These are phyloP conservation scores for Gossypioides kirkii DNA, from an alignment of 345 rosid species.

Conservation along the genomic window DNA sequence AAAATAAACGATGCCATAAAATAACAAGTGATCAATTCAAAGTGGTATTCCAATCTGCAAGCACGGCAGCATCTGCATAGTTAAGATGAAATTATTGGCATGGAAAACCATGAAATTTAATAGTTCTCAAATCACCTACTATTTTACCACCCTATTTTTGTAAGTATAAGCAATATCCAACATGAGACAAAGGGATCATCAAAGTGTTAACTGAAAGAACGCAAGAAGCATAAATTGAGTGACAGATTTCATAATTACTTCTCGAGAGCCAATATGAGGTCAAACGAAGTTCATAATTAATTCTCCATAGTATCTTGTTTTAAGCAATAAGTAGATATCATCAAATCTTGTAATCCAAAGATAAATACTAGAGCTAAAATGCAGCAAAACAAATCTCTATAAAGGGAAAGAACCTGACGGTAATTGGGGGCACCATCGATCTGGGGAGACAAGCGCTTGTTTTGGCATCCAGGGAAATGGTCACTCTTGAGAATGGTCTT, in stretches of 20 bases:
- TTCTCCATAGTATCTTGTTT: not conserved
- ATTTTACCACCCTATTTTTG: not conserved
- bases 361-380: not conserved
- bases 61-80: conserved; percentile 7
- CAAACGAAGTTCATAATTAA: not conserved
- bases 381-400: not conserved
- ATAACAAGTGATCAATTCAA: conserved; percentile 2
- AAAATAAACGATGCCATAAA: not conserved
- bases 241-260: not conserved
- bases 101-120: not conserved
- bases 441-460: conserved; percentile 82
- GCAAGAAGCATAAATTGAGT: not conserved
- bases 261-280: not conserved
- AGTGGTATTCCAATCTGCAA: not conserved
- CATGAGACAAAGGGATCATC: not conserved
- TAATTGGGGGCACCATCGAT: conserved; percentile 99
- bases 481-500: conserved; percentile 95
- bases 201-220: not conserved
- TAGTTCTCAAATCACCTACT: not conserved
- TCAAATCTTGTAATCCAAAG: not conserved
- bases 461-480: conserved; percentile 98
- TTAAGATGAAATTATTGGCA: conserved; percentile 3
- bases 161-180: not conserved
- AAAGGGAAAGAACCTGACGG: conserved; percentile 62
- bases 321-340: not conserved